Base-by-base conservation (phyloP, 306 rosid genomes). In the Biancaea sappan region DNA sequence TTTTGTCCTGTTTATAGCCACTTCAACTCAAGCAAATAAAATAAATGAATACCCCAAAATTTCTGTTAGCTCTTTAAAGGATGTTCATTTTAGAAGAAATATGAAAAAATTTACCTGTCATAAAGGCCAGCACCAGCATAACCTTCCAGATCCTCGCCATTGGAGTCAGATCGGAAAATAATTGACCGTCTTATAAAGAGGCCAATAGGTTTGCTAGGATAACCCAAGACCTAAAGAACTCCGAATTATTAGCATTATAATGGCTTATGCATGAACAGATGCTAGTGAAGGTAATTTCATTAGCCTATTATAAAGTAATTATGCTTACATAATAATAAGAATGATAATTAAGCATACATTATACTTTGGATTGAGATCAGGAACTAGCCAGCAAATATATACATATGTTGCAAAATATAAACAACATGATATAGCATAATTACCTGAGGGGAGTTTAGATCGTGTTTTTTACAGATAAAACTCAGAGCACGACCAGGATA, bases 101-200 rank as follows among this genome's bases (percentile, higher is more conserved):
- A 51, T 41, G 51, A 18, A 48, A 52, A 47, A 80, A 24, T 43
- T 59, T 82, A 94, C 99, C 99, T 94, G 89, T 94, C 99, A 63
- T 94, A 94, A 77, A 94, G 97, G 51, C 99, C 99, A 16, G 99
- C 99, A 80, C 99, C 99, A 37, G 97, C 99, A 86, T 94, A 94
- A 47, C 99, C 99, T 82, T 90, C 99, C 1, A 94, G 95, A 80
- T 94, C 99, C 86, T 94, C 99, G 32, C 99, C 99, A 43, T 94
- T 94, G 83, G 97, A 94, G 80, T 94, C 99, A 6, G 99, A 94
- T 71, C 99, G 92, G 75, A 94, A 94, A 84, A 94, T 94, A 69
- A 92, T 88, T 38, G 99, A 90, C 34, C 52, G 84, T 84, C 83
- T 84, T 43, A 94, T 94, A 76, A 88, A 94, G 73, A 94, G 96